A percentile compares a stretch with the other conserved stretches of the same genome.
Evolutionary conservation across 164 flowering plant species (phyloP).

Genomic region (Tinospora cordifolia): DNA sequence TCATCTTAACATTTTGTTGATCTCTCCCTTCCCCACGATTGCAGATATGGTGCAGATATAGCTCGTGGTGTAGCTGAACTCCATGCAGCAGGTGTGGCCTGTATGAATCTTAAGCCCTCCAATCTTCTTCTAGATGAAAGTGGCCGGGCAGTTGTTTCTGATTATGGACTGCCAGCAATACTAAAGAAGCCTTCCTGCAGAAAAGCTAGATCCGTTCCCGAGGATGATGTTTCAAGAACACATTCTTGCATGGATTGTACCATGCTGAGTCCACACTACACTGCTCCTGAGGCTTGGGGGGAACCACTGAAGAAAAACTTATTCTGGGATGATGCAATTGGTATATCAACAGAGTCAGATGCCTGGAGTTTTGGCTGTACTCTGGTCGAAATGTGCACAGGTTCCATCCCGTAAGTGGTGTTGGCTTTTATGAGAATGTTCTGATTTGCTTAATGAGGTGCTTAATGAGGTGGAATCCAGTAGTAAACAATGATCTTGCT

Average conservation of each 20-base stretch:
- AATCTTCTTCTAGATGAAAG: conserved; percentile 87
- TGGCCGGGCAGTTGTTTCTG: conserved; percentile 93
- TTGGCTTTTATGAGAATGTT: conserved; percentile 9
- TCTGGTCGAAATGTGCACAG: conserved; percentile 99
- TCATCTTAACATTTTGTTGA: not conserved
- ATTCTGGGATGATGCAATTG: conserved; percentile 92
- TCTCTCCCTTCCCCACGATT: conserved; percentile 1
- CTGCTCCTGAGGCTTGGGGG: conserved; percentile 99
- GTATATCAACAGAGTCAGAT: conserved; percentile 93
- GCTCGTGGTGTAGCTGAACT: conserved; percentile 99
- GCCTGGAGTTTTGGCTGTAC: conserved; percentile 99
- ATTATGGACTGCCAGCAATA: conserved; percentile 90
- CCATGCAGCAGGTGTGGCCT: conserved; percentile 95
- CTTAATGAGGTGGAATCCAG: not conserved
- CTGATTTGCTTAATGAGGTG: not conserved
- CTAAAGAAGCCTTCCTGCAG: conserved; percentile 77
- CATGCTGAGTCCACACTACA: conserved; percentile 85
- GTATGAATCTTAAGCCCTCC: conserved; percentile 94
- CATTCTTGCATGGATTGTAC: conserved; percentile 98
- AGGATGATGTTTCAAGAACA: conserved; percentile 54
- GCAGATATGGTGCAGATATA: conserved; percentile 95
- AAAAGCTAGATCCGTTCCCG: conserved; percentile 53
- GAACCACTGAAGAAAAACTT: conserved; percentile 81
- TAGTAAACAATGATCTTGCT: conserved; percentile 11
- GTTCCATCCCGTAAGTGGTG: conserved; percentile 81